Conservation (phyloP, 2,329 filamentous ascomycete genomes). For the Fusarium hainanense region DNA sequence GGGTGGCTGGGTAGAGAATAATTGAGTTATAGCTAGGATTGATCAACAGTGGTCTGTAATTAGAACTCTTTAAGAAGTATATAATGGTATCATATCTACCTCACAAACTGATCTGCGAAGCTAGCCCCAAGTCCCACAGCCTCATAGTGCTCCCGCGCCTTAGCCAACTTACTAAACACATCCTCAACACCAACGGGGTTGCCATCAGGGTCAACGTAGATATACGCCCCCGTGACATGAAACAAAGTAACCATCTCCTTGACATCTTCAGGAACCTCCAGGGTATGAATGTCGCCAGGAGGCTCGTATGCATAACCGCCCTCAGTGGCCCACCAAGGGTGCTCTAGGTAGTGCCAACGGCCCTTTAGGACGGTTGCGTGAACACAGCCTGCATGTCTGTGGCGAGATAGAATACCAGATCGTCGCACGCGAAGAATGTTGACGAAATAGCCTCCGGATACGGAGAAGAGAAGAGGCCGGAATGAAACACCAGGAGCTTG, state of each 20-base stretch:
- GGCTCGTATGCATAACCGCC: constrained; percentile 52
- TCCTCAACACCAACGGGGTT: not conserved
- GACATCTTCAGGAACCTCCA: not conserved
- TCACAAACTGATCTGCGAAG: not conserved
- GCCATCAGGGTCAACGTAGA: not conserved
- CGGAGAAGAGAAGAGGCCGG: not conserved
- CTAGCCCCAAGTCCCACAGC: not conserved
- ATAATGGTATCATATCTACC: not conserved
- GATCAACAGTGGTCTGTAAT: no score
- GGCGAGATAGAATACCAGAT: constrained; percentile 49
- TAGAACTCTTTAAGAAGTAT: no score
- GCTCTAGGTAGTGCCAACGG: constrained; percentile 52
- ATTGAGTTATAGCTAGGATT: no score
- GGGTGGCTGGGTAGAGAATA: no score
- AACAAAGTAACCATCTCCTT: not conserved
- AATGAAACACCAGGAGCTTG: not conserved
- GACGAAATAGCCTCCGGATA: not conserved
- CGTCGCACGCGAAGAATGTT: constrained; percentile 24
- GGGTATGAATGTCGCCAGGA: constrained; percentile 50
- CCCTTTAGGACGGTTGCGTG: constrained; percentile 49
- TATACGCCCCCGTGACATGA: not conserved
- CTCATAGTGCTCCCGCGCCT: not conserved
- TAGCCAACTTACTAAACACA: constrained; percentile 3
- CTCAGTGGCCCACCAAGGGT: constrained; percentile 51
- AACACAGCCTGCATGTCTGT: constrained; percentile 49